phyloP scores from a whole-genome alignment of 176 grass and related monocot species.

The Carex kokanica region DNA sequence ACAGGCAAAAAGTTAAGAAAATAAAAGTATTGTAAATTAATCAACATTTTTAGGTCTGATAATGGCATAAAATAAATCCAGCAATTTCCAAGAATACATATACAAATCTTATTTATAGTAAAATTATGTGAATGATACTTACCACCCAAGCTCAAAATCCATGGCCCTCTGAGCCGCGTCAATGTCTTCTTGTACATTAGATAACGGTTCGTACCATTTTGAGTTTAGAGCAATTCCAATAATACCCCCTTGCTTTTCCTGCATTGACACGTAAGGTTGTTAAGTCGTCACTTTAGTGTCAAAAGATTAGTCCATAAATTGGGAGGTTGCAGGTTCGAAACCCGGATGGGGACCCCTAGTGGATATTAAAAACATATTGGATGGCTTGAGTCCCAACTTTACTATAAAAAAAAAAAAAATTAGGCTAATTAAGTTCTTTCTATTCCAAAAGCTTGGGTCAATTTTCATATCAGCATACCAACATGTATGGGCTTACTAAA shows the following conservation, averaged over 20 bases:
- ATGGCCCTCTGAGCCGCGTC: slow-evolving; percentile 71
- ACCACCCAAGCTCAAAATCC: slow-evolving; percentile 98
- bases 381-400: no score
- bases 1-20: not conserved
- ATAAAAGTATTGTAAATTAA: not conserved
- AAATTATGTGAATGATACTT: slow-evolving; percentile 24
- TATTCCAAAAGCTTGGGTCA: not conserved
- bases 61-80: not conserved
- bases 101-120: slow-evolving; percentile 13
- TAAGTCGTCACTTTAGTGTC: not conserved
- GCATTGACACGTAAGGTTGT: not conserved
- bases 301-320: not conserved
- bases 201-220: slow-evolving; percentile 86
- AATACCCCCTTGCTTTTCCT: slow-evolving; percentile 64
- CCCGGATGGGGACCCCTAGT: no score
- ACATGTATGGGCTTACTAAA: not conserved
- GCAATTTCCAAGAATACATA: not conserved
- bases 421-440: not conserved
- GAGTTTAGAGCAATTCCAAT: slow-evolving; percentile 73
- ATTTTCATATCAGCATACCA: not conserved
- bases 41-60: not conserved
- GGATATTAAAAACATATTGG: no score
- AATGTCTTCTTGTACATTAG: slow-evolving; percentile 55
- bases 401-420: no score
- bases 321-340: no score